Conservation (phyloP, 257 asterid genomes). For the Verbena officinalis region DNA sequence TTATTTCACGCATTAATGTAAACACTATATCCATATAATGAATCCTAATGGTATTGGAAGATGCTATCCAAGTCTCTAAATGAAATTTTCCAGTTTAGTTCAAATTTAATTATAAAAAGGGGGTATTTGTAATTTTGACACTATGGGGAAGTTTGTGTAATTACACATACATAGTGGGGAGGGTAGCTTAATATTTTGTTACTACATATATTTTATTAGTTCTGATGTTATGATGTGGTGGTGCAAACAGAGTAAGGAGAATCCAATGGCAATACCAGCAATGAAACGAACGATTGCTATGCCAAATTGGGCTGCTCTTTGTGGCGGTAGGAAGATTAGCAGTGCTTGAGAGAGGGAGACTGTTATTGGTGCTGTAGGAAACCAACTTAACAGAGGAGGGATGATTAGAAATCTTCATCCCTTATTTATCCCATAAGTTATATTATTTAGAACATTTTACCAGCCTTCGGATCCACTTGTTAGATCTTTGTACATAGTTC, state of each 20-base stretch:
- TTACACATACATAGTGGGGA: no score
- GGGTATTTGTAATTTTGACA: no score
- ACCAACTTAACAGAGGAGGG: neutral
- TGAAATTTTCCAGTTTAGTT: no score
- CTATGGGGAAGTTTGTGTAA: no score
- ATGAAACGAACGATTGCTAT: constrained; percentile 46
- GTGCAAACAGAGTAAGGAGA: constrained; percentile 60
- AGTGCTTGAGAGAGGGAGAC: constrained; percentile 18
- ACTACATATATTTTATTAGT: neutral
- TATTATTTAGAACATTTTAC: constrained; percentile 9
- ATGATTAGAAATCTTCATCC: neutral
- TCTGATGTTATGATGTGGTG: constrained; percentile 12
- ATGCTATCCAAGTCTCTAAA: no score
- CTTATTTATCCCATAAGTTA: constrained; percentile 22
- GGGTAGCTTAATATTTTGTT: no score
- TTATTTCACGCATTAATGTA: no score
- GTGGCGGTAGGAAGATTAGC: constrained; percentile 39
- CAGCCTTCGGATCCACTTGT: neutral
- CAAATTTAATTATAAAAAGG: no score
- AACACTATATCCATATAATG: no score
- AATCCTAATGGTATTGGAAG: no score
- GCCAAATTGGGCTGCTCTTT: constrained; percentile 27
- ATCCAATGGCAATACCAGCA: constrained; percentile 59
- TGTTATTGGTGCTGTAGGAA: neutral
- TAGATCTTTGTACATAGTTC: constrained; percentile 28